These are phyloP conservation scores for Sextonia rubra DNA, from an alignment of 164 flowering plant species.

Conservation along the genomic window DNA sequence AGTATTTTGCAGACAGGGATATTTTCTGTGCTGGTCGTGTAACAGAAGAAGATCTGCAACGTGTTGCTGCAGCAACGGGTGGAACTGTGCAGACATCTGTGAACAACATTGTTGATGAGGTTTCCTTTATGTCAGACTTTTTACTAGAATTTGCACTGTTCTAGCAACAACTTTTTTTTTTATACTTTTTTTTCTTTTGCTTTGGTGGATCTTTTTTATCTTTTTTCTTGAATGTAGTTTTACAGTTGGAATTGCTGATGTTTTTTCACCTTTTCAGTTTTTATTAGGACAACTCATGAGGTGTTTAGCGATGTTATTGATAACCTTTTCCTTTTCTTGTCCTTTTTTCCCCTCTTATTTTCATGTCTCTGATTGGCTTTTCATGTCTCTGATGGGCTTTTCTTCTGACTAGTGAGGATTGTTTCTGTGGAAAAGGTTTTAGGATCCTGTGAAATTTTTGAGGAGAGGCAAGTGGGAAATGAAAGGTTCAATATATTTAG, in stretches of 20 bases:
- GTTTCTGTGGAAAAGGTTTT: constrained; percentile 56
- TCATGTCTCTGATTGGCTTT: neutral
- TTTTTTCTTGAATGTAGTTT: neutral
- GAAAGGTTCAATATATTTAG: constrained; percentile 94
- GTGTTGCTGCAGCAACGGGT: constrained; percentile 97
- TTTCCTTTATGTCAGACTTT: constrained; percentile 12
- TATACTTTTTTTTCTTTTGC: neutral
- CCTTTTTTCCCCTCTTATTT: no score
- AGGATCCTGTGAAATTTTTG: constrained; percentile 91
- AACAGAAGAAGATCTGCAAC: constrained; percentile 85
- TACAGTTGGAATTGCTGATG: neutral
- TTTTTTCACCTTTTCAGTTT: neutral
- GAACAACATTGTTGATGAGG: constrained; percentile 92
- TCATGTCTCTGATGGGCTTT: neutral
- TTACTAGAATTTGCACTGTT: neutral
- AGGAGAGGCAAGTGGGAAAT: constrained; percentile 96
- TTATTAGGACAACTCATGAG: neutral
- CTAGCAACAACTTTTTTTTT: no score
- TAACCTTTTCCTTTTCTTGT: neutral
- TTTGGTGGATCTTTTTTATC: neutral
- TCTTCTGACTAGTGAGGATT: neutral
- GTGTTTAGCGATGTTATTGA: neutral
- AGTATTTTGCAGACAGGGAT: constrained; percentile 99
- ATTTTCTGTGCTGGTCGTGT: constrained; percentile 99
- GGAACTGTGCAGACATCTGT: constrained; percentile 97